Percentiles rank a stretch among this genome's conserved stretches.
phyloP scores from a whole-genome alignment of 78 protist species.

The Planoprotostelium fungivorum region DNA sequence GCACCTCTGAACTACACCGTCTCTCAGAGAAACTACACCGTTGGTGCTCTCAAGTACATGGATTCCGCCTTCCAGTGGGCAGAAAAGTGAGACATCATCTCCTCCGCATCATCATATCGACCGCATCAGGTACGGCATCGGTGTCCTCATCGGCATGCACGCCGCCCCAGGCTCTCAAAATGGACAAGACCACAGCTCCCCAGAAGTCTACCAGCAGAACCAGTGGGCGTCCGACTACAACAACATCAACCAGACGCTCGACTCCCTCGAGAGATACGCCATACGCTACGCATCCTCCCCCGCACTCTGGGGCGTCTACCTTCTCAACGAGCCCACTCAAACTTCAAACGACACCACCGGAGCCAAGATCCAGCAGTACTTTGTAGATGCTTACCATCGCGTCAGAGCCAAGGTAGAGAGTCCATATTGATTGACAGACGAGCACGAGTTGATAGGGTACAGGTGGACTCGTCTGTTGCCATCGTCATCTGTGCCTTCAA shows the following conservation, averaged over 20 bases:
- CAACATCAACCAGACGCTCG: neutral
- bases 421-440: neutral
- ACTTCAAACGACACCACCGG: neutral
- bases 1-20: neutral
- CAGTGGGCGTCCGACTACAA: neutral
- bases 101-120: neutral
- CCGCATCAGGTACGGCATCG: neutral
- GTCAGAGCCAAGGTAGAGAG: neutral
- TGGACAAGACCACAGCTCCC: neutral
- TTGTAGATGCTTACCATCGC: neutral
- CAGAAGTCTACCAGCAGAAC: neutral
- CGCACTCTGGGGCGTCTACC: neutral
- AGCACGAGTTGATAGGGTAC: no score
- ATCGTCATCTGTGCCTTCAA: neutral
- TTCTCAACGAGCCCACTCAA: neutral
- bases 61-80: neutral
- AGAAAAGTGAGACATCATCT: neutral
- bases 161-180: neutral
- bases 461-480: neutral
- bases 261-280: neutral
- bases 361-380: neutral
- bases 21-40: neutral
- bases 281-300: neutral
- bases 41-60: neutral
- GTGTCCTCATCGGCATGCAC: neutral